Evolutionary conservation across 2,329 filamentous ascomycete genomes (phyloP), one percentile per base, ranked within the genome.

Genomic region (Kalaharituber pfeilii): DNA sequence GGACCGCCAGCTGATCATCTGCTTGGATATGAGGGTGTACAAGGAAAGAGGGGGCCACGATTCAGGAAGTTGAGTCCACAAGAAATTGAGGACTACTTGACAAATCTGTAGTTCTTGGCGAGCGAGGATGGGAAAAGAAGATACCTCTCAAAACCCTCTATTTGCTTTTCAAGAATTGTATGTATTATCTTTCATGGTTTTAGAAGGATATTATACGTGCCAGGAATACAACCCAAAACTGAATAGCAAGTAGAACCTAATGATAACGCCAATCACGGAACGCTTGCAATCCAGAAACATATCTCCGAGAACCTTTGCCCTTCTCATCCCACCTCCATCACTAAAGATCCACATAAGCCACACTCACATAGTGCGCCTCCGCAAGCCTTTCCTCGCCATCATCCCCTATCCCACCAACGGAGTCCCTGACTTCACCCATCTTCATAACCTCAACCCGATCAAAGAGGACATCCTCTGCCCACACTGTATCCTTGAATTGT

Each of bases 21-120:
- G 47, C 78, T 98, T 57, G 91, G 91, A 50, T 84, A 87, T 59
- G 87, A 94, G 69, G 87, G 87, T 57, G 85, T 93, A 9, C 83
- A 89, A 66, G 85, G 84, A 59, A 84, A 85, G 20, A 78, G 80
- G 62, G 87, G 87, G 45, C 87, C 87, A 56, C 79, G 87, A 60
- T 94, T 94, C 79, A 79, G 87, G 71, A 94, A 94, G 77, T 74
- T 98, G 70, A 94, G 79, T 65, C 87, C 94, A 66, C 86, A 94
- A 72, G 91, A 98, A 74, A 96, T 98, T 67, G 91, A 98, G 75
- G 91, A 98, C 71, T 98, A 98, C 74, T 74, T 98, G 70, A 96
- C 91, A 70, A 96, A 94, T 78, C 80, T 98, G 78, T 96, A 77
- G 80, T 39, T 39, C 15, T 8, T 9, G 33, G 20, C 7, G 33